A percentile compares a stretch with the other conserved stretches of the same genome.
These are phyloP conservation scores for Euphorbia schlechtendalii DNA, from an alignment of 441 rosid genomes.

Conservation along the genomic window DNA sequence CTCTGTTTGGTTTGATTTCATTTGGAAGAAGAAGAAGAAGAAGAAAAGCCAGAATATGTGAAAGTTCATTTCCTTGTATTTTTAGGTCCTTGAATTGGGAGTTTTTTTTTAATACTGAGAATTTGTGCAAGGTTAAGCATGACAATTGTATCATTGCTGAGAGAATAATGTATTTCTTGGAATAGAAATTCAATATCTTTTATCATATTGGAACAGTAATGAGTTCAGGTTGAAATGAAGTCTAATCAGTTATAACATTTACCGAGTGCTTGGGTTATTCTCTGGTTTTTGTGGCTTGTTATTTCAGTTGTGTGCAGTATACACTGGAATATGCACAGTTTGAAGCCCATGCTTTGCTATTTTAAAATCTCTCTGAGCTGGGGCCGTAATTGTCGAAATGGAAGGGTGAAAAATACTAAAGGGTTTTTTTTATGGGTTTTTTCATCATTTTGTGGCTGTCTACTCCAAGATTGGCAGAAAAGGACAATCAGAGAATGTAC, in stretches of 20 bases:
- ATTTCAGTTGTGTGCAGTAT: too few species aligned
- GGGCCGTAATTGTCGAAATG: background rate
- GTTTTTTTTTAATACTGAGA: slow-evolving; percentile 9
- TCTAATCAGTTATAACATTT: too few species aligned
- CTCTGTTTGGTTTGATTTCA: too few species aligned
- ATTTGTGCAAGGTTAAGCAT: background rate
- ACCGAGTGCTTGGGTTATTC: background rate
- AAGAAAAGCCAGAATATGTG: too few species aligned
- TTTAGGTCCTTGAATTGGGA: background rate
- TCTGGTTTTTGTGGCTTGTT: background rate
- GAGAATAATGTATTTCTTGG: background rate
- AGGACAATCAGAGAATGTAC: background rate
- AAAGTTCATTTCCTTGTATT: slow-evolving; percentile 7
- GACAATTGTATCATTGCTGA: background rate
- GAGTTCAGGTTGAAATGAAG: too few species aligned
- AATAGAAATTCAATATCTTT: background rate
- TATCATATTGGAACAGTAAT: background rate
- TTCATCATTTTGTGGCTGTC: background rate
- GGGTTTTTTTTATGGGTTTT: background rate
- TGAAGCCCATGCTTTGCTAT: background rate
- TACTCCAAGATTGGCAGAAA: background rate
- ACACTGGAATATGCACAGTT: background rate
- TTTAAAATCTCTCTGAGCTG: too few species aligned
- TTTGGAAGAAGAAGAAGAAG: too few species aligned
- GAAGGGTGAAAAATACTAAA: background rate